Percentiles rank a stretch among this genome's conserved stretches.
These are phyloP conservation scores for Penicillium mononematosum DNA, from an alignment of 495 filamentous ascomycete genomes.

Conservation along the genomic window DNA sequence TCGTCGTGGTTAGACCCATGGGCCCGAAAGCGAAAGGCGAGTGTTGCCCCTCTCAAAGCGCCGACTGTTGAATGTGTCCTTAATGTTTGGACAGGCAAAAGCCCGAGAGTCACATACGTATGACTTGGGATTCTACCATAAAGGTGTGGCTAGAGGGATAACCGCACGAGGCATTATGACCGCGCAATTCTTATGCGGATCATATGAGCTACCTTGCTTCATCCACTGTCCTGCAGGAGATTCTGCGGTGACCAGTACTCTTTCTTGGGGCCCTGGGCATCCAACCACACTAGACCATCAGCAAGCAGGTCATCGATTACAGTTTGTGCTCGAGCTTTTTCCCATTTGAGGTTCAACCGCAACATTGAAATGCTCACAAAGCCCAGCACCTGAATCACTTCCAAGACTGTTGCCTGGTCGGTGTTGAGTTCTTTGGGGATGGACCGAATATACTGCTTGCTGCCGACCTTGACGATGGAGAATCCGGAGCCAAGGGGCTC, in stretches of 20 bases:
- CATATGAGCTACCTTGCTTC: slow-evolving; percentile 11
- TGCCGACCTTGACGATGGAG: slow-evolving; percentile 75
- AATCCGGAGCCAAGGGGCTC: slow-evolving; percentile 87
- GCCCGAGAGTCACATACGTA: not conserved
- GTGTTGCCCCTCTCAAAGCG: not conserved
- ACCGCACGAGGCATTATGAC: not conserved
- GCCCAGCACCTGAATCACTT: slow-evolving; percentile 80
- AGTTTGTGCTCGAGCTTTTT: slow-evolving; percentile 77
- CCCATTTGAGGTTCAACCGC: slow-evolving; percentile 85
- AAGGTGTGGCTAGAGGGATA: not conserved
- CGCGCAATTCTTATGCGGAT: not conserved
- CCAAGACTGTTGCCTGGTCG: slow-evolving; percentile 88
- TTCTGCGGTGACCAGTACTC: slow-evolving; percentile 90
- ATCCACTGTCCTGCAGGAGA: slow-evolving; percentile 43
- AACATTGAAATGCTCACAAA: slow-evolving; percentile 92
- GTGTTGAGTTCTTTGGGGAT: slow-evolving; percentile 95
- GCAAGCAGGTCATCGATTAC: slow-evolving; percentile 88
- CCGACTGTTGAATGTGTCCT: not conserved
- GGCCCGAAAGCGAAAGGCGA: not conserved
- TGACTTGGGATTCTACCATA: not conserved
- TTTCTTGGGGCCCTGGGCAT: slow-evolving; percentile 78
- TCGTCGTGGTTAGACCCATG: not conserved
- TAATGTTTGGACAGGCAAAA: not conserved
- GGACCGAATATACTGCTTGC: slow-evolving; percentile 83
- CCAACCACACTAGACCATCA: slow-evolving; percentile 92